phyloP scores from a whole-genome alignment of 208 protist genomes.

The Trichomonas vaginalis region DNA sequence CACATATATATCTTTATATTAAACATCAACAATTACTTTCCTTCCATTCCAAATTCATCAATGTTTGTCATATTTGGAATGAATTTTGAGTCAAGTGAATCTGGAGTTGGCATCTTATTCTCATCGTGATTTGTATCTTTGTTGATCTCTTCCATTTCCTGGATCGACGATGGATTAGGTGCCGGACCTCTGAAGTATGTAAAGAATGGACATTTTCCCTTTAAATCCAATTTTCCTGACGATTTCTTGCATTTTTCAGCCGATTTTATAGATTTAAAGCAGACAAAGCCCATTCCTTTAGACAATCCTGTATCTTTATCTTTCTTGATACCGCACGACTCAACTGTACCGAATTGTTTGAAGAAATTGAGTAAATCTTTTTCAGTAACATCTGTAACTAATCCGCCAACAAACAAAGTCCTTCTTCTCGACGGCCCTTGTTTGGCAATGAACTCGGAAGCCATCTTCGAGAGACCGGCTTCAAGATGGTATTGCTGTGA shows the following conservation, averaged over 20 bases:
- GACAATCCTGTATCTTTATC: background rate
- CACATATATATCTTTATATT: background rate
- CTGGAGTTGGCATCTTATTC: background rate
- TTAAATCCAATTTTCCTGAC: background rate
- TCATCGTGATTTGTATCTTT: background rate
- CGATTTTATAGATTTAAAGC: background rate
- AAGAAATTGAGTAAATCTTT: background rate
- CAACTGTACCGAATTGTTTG: background rate
- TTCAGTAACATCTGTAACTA: background rate
- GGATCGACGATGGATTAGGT: background rate
- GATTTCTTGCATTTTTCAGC: background rate
- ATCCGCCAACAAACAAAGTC: background rate
- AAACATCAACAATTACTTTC: background rate
- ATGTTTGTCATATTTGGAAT: background rate
- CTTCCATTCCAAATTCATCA: too few relatives aligned
- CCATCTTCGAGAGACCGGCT: background rate
- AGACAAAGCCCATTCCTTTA: background rate
- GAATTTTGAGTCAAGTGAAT: background rate
- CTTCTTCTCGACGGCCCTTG: background rate
- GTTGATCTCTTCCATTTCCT: background rate
- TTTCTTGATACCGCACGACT: background rate
- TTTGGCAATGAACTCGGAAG: background rate
- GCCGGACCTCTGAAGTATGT: background rate
- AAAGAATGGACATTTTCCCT: background rate
- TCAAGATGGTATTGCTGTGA: background rate